Conservation (phyloP, 1,139 yeast genomes). For the Scheffersomyces titani region DNA sequence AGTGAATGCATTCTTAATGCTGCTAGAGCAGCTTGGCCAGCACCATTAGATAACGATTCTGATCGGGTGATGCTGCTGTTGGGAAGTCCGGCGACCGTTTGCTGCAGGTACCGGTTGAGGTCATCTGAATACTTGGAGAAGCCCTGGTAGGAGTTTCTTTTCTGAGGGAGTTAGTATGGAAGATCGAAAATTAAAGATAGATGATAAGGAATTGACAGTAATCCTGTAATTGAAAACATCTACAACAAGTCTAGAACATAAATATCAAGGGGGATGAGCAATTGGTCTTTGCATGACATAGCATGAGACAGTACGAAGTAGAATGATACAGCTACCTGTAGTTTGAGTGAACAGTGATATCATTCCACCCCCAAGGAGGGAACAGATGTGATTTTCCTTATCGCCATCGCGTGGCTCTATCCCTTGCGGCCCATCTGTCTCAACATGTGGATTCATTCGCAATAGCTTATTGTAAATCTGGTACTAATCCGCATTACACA, state of each 20-base stretch:
- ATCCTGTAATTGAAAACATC: no score
- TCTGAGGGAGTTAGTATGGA: slow-evolving; percentile 8
- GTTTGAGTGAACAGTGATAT: no score
- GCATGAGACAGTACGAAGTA: no score
- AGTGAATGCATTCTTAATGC: slow-evolving; percentile 38
- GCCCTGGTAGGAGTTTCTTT: slow-evolving; percentile 31
- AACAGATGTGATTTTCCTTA: background rate
- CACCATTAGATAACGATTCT: slow-evolving; percentile 31
- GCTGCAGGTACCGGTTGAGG: slow-evolving; percentile 25
- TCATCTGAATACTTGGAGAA: slow-evolving; percentile 40
- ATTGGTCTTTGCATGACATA: no score
- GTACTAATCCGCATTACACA: background rate
- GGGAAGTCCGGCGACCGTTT: slow-evolving; percentile 25
- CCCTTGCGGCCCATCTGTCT: background rate
- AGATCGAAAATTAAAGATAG: background rate
- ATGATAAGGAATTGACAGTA: background rate
- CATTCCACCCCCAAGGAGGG: no score
- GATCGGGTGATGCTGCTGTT: slow-evolving; percentile 19
- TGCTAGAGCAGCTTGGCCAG: slow-evolving; percentile 47
- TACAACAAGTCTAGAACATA: no score
- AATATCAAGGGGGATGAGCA: no score
- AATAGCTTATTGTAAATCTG: background rate
- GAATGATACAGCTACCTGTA: no score
- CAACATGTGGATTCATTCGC: background rate
- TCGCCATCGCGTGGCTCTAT: background rate